Percentiles rank a stretch among this genome's conserved stretches.
Conservation (phyloP, 805 yeast species). For the Ogataea neopini region DNA sequence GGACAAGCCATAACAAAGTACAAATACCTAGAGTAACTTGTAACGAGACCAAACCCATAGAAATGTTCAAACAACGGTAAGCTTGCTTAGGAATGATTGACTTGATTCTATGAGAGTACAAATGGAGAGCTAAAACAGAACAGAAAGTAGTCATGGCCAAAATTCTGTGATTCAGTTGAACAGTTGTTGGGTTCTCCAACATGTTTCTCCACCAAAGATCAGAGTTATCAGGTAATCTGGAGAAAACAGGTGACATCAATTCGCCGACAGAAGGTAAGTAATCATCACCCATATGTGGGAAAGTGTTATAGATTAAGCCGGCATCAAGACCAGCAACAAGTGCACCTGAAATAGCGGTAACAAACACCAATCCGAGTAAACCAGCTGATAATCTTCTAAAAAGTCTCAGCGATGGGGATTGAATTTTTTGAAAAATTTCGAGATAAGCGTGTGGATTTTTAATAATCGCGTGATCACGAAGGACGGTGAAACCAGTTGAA, state of each 20-base stretch:
- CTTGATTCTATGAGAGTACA: constrained; percentile 62
- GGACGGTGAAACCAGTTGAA: constrained; percentile 83
- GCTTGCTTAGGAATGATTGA: constrained; percentile 57
- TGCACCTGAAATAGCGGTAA: constrained; percentile 97
- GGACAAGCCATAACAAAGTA: constrained; percentile 85
- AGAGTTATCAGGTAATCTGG: constrained; percentile 64
- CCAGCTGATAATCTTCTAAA: constrained; percentile 58
- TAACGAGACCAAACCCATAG: constrained; percentile 79
- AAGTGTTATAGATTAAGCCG: constrained; percentile 91
- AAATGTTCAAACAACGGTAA: constrained; percentile 55
- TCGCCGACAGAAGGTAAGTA: constrained; percentile 76
- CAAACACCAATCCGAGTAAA: constrained; percentile 67
- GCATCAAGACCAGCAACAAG: constrained; percentile 98
- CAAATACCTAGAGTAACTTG: constrained; percentile 87
- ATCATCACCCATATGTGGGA: constrained; percentile 94
- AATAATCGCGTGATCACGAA: constrained; percentile 71
- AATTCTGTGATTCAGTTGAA: constrained; percentile 86
- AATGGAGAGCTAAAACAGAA: constrained; percentile 66
- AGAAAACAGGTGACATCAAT: constrained; percentile 69
- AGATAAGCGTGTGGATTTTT: constrained; percentile 61
- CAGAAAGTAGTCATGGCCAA: constrained; percentile 81
- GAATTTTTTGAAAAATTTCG: constrained; percentile 55
- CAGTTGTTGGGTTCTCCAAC: constrained; percentile 94
- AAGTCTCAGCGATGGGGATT: constrained; percentile 57
- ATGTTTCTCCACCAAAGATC: constrained; percentile 91